A percentile compares a stretch with the other conserved stretches of the same genome.
Evolutionary conservation across 805 yeast species (phyloP).

Genomic region (Hanseniaspora clermontiae): DNA sequence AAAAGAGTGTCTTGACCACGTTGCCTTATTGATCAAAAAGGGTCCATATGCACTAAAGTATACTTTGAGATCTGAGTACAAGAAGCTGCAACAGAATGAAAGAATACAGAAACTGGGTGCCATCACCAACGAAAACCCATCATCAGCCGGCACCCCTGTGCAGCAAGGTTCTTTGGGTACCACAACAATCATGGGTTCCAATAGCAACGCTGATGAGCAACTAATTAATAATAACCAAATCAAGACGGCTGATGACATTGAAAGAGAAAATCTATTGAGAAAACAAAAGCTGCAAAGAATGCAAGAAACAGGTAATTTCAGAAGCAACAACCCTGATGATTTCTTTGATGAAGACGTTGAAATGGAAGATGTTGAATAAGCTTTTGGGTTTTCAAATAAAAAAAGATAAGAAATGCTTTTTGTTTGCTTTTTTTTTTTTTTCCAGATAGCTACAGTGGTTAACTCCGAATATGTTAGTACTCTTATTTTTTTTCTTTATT

Average conservation of each 20-base stretch:
- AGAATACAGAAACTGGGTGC: constrained; percentile 54
- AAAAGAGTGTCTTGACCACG: constrained; percentile 78
- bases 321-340: constrained; percentile 36
- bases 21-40: constrained; percentile 78
- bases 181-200: constrained; percentile 2
- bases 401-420: not conserved
- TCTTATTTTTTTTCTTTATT: not conserved
- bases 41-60: constrained; percentile 94
- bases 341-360: constrained; percentile 59
- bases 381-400: not conserved
- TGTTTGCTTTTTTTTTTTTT: not conserved
- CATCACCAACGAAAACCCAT: constrained; percentile 23
- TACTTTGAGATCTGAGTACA: constrained; percentile 80
- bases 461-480: not conserved
- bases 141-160: constrained; percentile 15
- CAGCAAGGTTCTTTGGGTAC: constrained; percentile 11
- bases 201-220: constrained; percentile 10
- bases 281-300: constrained; percentile 66
- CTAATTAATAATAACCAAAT: constrained; percentile 10
- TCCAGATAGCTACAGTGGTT: not conserved
- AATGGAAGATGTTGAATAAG: constrained; percentile 58
- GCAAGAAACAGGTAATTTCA: constrained; percentile 44
- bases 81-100: constrained; percentile 62
- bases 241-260: constrained; percentile 7
- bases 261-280: constrained; percentile 2